Evolutionary conservation across 2,329 filamentous ascomycete species (phyloP).

Genomic region (Fonsecaea nubica): DNA sequence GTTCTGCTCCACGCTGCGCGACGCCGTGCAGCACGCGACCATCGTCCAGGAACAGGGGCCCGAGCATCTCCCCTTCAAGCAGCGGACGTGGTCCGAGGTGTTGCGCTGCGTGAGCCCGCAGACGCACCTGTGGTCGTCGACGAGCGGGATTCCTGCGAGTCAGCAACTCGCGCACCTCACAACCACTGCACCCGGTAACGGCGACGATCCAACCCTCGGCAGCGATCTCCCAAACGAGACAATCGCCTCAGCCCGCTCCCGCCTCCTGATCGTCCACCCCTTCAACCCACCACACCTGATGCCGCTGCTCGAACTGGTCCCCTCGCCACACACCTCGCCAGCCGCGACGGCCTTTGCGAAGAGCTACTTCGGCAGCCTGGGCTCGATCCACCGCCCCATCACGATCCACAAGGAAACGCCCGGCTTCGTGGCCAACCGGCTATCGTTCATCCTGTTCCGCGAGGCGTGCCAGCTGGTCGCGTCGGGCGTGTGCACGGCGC

Average conservation of each 20-base stretch:
- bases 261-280: conserved; percentile 64
- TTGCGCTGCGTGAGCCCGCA: conserved; percentile 49
- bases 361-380: conserved; percentile 86
- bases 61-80: conserved; percentile 61
- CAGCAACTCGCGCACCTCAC: conserved; percentile 54
- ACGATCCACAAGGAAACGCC: conserved; percentile 95
- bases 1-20: conserved; percentile 44
- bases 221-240: not conserved
- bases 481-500: conserved; percentile 59
- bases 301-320: conserved; percentile 66
- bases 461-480: conserved; percentile 63
- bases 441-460: conserved; percentile 63
- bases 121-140: conserved; percentile 64
- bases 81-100: conserved; percentile 59
- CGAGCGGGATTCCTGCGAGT: conserved; percentile 64
- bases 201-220: no score
- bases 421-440: conserved; percentile 65
- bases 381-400: conserved; percentile 94
- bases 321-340: conserved; percentile 52
- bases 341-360: conserved; percentile 54
- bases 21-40: conserved; percentile 55
- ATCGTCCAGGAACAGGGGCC: conserved; percentile 68
- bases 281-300: conserved; percentile 69
- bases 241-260: conserved; percentile 17
- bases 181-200: conserved; percentile 45